Evolutionary conservation across 2,329 filamentous ascomycete genomes (phyloP).

Genomic region (Alternaria brassicicola): DNA sequence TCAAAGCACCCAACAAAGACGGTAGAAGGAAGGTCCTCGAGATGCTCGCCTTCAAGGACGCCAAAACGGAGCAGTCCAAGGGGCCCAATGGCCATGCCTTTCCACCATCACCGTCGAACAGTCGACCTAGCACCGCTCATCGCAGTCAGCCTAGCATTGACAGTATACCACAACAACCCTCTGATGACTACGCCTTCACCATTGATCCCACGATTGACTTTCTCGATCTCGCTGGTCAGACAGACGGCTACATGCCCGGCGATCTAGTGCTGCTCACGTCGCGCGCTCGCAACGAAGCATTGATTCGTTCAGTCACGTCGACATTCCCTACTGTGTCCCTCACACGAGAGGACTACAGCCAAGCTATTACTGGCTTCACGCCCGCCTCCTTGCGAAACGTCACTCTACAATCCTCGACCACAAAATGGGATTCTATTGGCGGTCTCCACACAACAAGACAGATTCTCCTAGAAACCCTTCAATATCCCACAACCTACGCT

Average conservation of each 20-base stretch:
- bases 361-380: constrained; percentile 88
- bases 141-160: constrained; percentile 52
- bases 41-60: constrained; percentile 65
- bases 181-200: constrained; percentile 63
- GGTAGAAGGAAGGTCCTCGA: constrained; percentile 83
- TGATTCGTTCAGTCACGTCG: constrained; percentile 77
- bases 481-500: constrained; percentile 97
- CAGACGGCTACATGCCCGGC: constrained; percentile 97
- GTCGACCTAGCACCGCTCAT: constrained; percentile 52
- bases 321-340: constrained; percentile 62
- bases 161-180: constrained; percentile 41
- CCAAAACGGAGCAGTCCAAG: constrained; percentile 30
- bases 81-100: constrained; percentile 41
- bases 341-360: constrained; percentile 76
- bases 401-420: constrained; percentile 88
- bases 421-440: constrained; percentile 90
- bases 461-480: constrained; percentile 90
- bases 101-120: constrained; percentile 55
- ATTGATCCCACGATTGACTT: constrained; percentile 83
- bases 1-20: constrained; percentile 94
- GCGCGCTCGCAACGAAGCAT: constrained; percentile 86
- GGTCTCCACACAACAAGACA: constrained; percentile 85
- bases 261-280: constrained; percentile 86
- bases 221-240: constrained; percentile 88
- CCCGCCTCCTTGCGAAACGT: constrained; percentile 94